Base-by-base conservation (phyloP, 129 eudicot species). In the Chrysanthemum lavandulifolium region DNA sequence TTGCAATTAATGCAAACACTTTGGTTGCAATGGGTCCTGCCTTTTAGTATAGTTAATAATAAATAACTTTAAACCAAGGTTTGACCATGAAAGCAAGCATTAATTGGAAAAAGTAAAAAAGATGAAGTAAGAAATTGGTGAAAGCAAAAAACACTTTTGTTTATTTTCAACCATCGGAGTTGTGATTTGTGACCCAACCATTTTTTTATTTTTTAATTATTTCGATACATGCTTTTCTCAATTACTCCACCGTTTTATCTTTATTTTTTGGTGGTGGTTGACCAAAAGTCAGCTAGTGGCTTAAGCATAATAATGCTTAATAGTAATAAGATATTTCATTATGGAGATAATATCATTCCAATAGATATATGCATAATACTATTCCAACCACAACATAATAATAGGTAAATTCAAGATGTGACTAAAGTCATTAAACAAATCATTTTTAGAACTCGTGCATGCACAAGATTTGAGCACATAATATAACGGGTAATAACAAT, bases 151-250 rank as follows among this genome's bases (percentile, higher is more conserved):
- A 61, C 61, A 15, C 12, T 53, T 11, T 10, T 16, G 33, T 43
- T n/a, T 43, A 14, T 3, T 73, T 62, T 19, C 54, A 36, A 36
- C 1, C 68, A 74, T 64, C 55, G 23, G 36, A 40, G 23, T 33
- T 31, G 55, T 64, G 40, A 31, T 31, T 31, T 31, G 40, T 31
- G 40, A 31, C 40, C 5, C 43, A 33, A 5, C 12, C n/a, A 8
- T 29, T 10, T 64, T 21, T 21, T 10, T 33, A 6, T 14, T 8
- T 29, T 51, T 6, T 15, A 10, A 12, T 51, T 52, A 52, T 16
- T 23, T 60, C 49, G 61, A 59, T 51, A 53, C 71, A 18, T 9
- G 3, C 43, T 27, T 47, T 63, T 74, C 52, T 64, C 63, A 4
- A 74, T 64, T 53, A 63, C 53, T 64, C 18, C 23, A 33, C 43